phyloP scores from a whole-genome alignment of 257 asterid genomes.

The Apocynum venetum region DNA sequence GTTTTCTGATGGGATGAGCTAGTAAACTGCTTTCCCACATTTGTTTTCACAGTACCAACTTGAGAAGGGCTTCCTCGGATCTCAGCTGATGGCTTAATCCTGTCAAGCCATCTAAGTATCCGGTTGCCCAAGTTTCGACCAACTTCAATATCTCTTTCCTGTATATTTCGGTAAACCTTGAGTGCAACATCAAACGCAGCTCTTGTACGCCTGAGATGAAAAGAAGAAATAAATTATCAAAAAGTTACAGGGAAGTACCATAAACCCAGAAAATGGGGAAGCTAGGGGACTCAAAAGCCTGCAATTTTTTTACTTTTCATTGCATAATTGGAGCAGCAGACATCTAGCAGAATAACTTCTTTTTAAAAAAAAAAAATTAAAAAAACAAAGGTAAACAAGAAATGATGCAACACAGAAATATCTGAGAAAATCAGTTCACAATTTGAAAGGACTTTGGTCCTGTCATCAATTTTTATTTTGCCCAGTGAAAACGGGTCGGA shows the following conservation, averaged over 20 bases:
- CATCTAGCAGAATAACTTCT: neutral
- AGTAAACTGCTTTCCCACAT: slow-evolving; percentile 26
- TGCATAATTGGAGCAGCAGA: neutral
- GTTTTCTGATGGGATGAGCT: slow-evolving; percentile 28
- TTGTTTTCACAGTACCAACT: slow-evolving; percentile 22
- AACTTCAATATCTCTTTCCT: slow-evolving; percentile 81
- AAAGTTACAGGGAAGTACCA: neutral
- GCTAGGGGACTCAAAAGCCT: neutral
- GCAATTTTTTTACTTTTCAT: neutral
- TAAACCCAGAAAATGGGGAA: neutral
- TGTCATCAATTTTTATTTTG: neutral
- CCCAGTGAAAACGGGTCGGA: neutral
- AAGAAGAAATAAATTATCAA: neutral
- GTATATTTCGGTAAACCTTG: slow-evolving; percentile 64
- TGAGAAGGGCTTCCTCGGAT: slow-evolving; percentile 48
- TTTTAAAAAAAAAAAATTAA: too few species aligned
- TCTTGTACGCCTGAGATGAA: slow-evolving; percentile 68
- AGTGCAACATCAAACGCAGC: slow-evolving; percentile 65
- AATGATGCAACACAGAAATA: neutral
- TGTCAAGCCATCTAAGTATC: slow-evolving; percentile 82
- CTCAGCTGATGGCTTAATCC: slow-evolving; percentile 79
- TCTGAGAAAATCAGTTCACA: neutral
- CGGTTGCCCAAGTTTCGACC: slow-evolving; percentile 83
- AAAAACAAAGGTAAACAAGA: neutral
- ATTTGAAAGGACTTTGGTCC: neutral